Conservation (phyloP, 176 grass and related monocot species). For the Tillandsia leiboldiana region DNA sequence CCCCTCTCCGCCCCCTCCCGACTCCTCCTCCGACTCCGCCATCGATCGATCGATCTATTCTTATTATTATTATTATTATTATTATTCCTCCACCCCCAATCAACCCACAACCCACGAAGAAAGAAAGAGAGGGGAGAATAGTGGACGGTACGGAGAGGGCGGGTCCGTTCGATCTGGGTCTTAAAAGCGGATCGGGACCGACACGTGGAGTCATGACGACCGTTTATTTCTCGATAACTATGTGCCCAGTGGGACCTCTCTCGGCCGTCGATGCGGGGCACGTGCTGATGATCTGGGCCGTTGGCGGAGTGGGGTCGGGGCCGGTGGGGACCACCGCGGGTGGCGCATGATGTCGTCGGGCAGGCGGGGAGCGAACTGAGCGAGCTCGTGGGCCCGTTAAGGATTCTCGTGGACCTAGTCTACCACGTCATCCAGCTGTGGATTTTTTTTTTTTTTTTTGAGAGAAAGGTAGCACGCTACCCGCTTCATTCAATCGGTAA, state of each 20-base stretch:
- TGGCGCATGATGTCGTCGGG: background rate
- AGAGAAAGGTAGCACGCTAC: too few relatives aligned
- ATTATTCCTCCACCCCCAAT: too few relatives aligned
- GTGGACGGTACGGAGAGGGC: background rate
- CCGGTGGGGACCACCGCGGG: background rate
- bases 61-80: too few relatives aligned
- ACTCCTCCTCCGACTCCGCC: conserved; percentile 90
- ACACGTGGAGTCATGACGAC: conserved; percentile 25
- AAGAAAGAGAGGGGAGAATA: background rate
- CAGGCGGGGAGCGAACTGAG: background rate
- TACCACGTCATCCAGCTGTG: too few relatives aligned
- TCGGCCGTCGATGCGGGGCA: conserved; percentile 25
- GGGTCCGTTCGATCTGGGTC: conserved; percentile 38
- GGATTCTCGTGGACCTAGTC: too few relatives aligned
- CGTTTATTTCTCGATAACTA: conserved; percentile 44
- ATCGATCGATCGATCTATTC: too few relatives aligned
- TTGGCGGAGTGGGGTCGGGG: background rate
- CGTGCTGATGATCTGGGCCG: background rate
- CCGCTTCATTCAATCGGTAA: too few relatives aligned
- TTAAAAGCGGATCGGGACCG: conserved; percentile 40
- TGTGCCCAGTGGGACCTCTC: conserved; percentile 2
- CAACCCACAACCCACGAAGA: background rate
- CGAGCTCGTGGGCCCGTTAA: too few relatives aligned
- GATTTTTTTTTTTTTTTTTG: too few relatives aligned
- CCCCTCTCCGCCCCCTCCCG: conserved; percentile 28